These are phyloP conservation scores for Aureobasidium sp. DNA, from an alignment of 2,329 filamentous ascomycete genomes.

Conservation along the genomic window DNA sequence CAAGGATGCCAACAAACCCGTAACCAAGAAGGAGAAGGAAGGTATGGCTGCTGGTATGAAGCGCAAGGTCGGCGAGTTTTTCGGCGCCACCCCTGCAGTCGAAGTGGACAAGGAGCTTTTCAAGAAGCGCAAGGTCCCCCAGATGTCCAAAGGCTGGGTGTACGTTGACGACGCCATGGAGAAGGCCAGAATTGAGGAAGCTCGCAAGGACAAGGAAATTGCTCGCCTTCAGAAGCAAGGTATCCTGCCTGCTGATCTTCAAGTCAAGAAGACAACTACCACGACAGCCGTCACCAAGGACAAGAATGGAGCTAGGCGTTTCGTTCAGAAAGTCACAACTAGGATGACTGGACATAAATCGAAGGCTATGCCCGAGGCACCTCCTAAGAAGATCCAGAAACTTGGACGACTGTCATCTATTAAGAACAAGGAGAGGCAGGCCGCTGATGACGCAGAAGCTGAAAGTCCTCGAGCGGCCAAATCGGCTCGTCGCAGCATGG, in stretches of 20 bases:
- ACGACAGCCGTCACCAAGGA: slow-evolving; percentile 8
- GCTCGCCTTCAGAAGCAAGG: slow-evolving; percentile 10
- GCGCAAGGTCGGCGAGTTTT: slow-evolving; percentile 12
- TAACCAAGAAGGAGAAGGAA: slow-evolving; percentile 16
- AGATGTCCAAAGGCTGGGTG: slow-evolving; percentile 18
- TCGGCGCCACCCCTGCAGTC: not conserved
- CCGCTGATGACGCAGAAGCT: not conserved
- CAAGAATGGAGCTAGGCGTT: slow-evolving; percentile 11
- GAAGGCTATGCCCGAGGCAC: not conserved
- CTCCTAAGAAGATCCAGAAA: not conserved
- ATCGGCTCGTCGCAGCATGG: slow-evolving; percentile 7
- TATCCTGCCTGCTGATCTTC: not conserved
- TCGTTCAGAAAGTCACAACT: slow-evolving; percentile 11
- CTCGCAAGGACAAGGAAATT: slow-evolving; percentile 16
- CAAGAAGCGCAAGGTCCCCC: slow-evolving; percentile 20
- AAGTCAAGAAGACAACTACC: slow-evolving; percentile 9
- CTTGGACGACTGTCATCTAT: not conserved
- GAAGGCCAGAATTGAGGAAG: slow-evolving; percentile 16
- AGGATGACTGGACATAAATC: slow-evolving; percentile 6
- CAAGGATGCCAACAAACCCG: slow-evolving; percentile 38
- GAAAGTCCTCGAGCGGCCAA: not conserved
- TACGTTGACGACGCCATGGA: slow-evolving; percentile 19
- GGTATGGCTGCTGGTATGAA: slow-evolving; percentile 18
- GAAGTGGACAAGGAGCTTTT: slow-evolving; percentile 16
- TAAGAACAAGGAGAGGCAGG: not conserved